A percentile compares a stretch with the other conserved stretches of the same genome.
Conservation (phyloP, 805 yeast genomes). For the Zygotorulaspora danielsina region DNA sequence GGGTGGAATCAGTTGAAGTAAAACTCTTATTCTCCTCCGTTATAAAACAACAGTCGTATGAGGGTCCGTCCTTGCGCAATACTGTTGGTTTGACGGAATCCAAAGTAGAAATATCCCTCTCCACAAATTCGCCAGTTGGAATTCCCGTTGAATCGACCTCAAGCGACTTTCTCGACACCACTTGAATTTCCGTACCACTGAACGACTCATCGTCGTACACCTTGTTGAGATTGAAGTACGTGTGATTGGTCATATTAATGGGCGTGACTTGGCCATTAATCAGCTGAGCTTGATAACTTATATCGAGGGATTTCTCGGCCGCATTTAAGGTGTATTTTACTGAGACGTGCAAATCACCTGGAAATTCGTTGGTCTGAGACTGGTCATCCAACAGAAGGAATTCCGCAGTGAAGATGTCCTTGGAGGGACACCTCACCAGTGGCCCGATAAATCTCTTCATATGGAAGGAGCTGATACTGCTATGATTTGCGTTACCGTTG, state of each 20-base stretch:
- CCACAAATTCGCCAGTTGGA: constrained; percentile 46
- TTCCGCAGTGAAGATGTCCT: constrained; percentile 32
- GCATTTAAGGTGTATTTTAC: constrained; percentile 45
- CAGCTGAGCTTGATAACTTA: constrained; percentile 42
- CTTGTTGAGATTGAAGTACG: constrained; percentile 51
- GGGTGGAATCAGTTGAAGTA: constrained; percentile 42
- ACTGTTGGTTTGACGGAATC: constrained; percentile 23
- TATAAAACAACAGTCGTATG: constrained; percentile 47
- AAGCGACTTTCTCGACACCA: constrained; percentile 40
- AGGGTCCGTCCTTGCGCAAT: constrained; percentile 33
- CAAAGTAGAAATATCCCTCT: constrained; percentile 26
- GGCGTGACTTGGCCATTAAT: constrained; percentile 41
- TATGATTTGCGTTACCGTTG: constrained; percentile 45
- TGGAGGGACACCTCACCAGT: constrained; percentile 36
- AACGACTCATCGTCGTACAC: constrained; percentile 27
- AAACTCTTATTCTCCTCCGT: constrained; percentile 28
- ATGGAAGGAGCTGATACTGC: constrained; percentile 51
- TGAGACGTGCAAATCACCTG: constrained; percentile 48
- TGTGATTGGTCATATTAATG: constrained; percentile 57
- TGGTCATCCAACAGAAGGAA: constrained; percentile 43
- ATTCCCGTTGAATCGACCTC: constrained; percentile 40
- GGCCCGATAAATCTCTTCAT: constrained; percentile 53
- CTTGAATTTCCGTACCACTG: constrained; percentile 37
- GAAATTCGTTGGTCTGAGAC: constrained; percentile 53
- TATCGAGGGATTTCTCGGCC: constrained; percentile 35